Base-by-base conservation (phyloP, 257 asterid species). In the Cynanchum wilfordii region DNA sequence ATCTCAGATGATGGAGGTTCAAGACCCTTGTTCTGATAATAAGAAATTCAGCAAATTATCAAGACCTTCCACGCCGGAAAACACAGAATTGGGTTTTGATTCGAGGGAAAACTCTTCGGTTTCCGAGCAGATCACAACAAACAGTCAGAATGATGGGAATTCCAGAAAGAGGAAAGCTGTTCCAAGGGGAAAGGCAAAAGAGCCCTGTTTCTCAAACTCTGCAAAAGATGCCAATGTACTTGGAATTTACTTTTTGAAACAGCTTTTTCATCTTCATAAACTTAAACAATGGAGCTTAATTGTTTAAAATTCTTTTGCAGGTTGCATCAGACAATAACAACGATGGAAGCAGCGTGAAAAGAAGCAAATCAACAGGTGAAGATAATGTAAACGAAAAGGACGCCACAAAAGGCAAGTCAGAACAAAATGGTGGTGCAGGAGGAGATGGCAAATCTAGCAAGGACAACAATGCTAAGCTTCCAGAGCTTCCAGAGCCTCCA, bases 51-150 rank as follows among this genome's bases (percentile, higher is more conserved):
- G 58, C 24, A 74, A 76, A 72, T 45, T 80, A 45, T 74, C 79
- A 7, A 54, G 79, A 24, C 71, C 83, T 59, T 79, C 85, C 1
- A 73, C 79, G 1, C 83, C 82, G 1, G 86, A 87, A 64, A 89
- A 84, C 33, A 22, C 75, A 4, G 91, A 84, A 66, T 58, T 84
- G 4, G 83, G 81, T 42, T 42, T 42, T 20, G 90, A 90, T 72
- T 90, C 94, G 9, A 77, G 85, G 81, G 96, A 93, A 84, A 86
- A 85, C 79, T 93, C 97, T 16, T 80, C 95, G 6, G 79, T 89
- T 64, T 85, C 96, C 36, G 94, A 88, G 50, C 97, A 84, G 84
- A 85, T 88, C 84, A 83, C 86, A 2, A 30, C 50, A 59, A 76
- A 52, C 57, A 70, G 57, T 52, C 79, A 72, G 10, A 76, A 66